phyloP scores from a whole-genome alignment of 2,329 filamentous ascomycete genomes.

The Cercospora beticola region DNA sequence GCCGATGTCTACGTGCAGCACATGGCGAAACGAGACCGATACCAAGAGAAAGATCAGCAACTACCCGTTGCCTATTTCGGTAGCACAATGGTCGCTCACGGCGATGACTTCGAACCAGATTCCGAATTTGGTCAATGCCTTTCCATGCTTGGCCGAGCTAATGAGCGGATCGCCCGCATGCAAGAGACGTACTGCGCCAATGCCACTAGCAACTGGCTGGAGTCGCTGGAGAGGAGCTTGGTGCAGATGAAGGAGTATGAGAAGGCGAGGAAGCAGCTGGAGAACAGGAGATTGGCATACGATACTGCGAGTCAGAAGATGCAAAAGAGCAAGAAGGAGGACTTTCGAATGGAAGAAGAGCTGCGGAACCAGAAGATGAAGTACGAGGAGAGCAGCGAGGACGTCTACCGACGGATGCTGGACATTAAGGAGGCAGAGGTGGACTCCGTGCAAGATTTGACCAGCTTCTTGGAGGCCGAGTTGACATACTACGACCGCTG shows the following conservation, averaged over 20 bases:
- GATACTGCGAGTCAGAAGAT: conserved; percentile 87
- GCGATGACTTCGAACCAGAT: conserved; percentile 87
- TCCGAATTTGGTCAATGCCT: conserved; percentile 90
- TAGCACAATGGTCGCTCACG: conserved; percentile 80
- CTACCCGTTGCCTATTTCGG: conserved; percentile 78
- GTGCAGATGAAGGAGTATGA: conserved; percentile 98
- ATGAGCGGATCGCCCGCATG: conserved; percentile 80
- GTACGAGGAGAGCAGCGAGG: conserved; percentile 92
- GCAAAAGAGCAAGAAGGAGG: conserved; percentile 90
- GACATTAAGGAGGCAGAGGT: conserved; percentile 91
- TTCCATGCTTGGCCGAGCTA: conserved; percentile 74
- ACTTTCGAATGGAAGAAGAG: conserved; percentile 91
- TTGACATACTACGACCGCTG: conserved; percentile 89
- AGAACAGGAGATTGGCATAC: conserved; percentile 82
- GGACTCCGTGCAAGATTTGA: conserved; percentile 78
- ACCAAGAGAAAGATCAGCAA: conserved; percentile 84
- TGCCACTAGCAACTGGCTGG: conserved; percentile 80
- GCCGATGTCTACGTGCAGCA: conserved; percentile 87
- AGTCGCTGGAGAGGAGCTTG: conserved; percentile 84
- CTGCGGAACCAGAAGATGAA: conserved; percentile 87
- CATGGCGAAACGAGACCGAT: conserved; percentile 77
- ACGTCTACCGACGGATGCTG: conserved; percentile 88
- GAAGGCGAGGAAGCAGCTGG: conserved; percentile 88
- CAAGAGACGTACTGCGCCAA: conserved; percentile 80
- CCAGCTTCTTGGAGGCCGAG: conserved; percentile 81